Evolutionary conservation across 164 flowering plant species (phyloP).

Genomic region (Stephania japonica): DNA sequence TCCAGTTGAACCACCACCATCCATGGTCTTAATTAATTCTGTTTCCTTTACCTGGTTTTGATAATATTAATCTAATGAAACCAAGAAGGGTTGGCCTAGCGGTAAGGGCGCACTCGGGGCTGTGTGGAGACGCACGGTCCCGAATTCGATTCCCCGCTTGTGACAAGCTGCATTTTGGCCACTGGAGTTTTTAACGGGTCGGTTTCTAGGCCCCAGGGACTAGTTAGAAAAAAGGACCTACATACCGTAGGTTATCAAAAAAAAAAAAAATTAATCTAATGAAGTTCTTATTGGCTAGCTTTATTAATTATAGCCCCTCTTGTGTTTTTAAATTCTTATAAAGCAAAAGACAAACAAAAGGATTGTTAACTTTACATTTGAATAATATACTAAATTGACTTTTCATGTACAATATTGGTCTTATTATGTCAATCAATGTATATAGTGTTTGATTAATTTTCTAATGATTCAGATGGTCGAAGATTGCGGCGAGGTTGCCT

Average conservation of each 20-base stretch:
- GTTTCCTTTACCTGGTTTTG: neutral
- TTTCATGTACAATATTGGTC: neutral
- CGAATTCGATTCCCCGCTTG: too few species aligned
- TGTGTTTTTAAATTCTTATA: neutral
- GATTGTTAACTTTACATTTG: neutral
- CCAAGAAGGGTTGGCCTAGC: too few species aligned
- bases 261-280: neutral
- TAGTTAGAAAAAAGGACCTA: too few species aligned
- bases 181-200: too few species aligned
- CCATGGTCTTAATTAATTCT: too few species aligned
- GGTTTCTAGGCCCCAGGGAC: too few species aligned
- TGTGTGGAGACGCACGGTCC: too few species aligned
- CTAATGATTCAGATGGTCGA: constrained; percentile 58
- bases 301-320: neutral
- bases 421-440: neutral
- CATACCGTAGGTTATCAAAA: too few species aligned
- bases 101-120: too few species aligned
- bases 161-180: too few species aligned
- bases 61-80: neutral
- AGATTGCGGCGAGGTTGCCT: constrained; percentile 71
- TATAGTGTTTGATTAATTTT: neutral
- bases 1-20: neutral
- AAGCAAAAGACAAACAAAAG: neutral
- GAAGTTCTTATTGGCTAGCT: neutral
- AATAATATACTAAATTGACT: neutral